Evolutionary conservation across 306 rosid species (phyloP), one percentile per base, ranked within the genome.

Genomic region (Rubus idaeus): DNA sequence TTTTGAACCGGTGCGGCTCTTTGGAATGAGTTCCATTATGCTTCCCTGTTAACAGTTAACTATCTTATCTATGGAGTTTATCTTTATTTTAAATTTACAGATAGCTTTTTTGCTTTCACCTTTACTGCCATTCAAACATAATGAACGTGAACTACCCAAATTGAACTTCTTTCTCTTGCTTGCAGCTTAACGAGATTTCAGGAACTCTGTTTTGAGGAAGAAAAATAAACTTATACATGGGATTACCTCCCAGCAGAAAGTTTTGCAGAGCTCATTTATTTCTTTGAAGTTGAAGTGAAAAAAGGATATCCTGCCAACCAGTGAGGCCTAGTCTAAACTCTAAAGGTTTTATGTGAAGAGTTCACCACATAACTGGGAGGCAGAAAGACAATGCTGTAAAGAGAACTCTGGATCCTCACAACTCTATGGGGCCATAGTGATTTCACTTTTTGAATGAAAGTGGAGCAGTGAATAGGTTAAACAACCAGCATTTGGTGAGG

Each of bases 171-270:
- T 79, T 37, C 68, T 77, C 77, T 60, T 69, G 79, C 77, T 77
- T 88, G 84, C 78, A 92, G 97, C 69, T 83, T 92, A 50, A 78
- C 78, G 77, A 81, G 79, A 83, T 90, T 92, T 88, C 84, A 83
- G 79, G 93, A 88, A 75, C 82, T 87, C 23, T 84, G 87, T 81
- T 76, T 42, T 30, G 72, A 73, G 55, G 85, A 77, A 75, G 79
- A 74, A 75, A 77, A 67, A 74, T 78, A 49, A 30, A 56, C 55
- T n/a, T 57, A 45, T 64, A 10, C 46, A 17, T 23, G 74, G 79
- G 74, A 49, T 68, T 50, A 77, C 45, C 50, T 53, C 74, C 71
- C 62, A 75, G 65, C 70, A 70, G 37, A 67, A 64, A 40, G 47
- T 67, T 23, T 58, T 47, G 77, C 68, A 61, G 57, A 50, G 49